A percentile compares a stretch with the other conserved stretches of the same genome.
These are phyloP conservation scores for Plasmodium coatneyi DNA, from an alignment of 169 alveolate genomes.

Conservation along the genomic window DNA sequence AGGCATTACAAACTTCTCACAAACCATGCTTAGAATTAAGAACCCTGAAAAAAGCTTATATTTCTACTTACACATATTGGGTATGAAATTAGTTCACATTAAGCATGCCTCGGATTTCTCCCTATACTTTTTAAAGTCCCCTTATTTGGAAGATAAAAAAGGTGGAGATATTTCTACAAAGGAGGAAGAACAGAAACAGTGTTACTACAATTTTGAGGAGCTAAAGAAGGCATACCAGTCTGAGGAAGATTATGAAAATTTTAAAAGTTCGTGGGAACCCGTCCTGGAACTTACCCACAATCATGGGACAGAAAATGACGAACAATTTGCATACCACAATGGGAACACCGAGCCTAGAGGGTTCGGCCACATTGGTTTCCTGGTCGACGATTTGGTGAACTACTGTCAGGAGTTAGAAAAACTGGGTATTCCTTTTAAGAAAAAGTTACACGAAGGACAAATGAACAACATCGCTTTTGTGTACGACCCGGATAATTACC, in stretches of 20 bases:
- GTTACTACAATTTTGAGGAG: conserved; percentile 15
- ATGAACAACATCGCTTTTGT: conserved; percentile 85
- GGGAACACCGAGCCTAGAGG: conserved; percentile 84
- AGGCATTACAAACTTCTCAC: conserved; percentile 77
- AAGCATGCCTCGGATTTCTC: conserved; percentile 54
- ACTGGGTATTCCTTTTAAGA: conserved; percentile 59
- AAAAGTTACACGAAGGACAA: conserved; percentile 81
- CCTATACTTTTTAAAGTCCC: conserved; percentile 64
- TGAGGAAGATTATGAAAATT: conserved; percentile 71
- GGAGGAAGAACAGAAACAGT: background rate
- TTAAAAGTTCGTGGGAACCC: conserved; percentile 78
- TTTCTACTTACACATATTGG: conserved; percentile 77
- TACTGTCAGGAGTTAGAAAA: conserved; percentile 79
- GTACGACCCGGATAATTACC: conserved; percentile 85
- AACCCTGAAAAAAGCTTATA: conserved; percentile 78
- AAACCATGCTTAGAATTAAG: conserved; percentile 85
- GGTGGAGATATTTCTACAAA: background rate
- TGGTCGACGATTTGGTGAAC: conserved; percentile 79
- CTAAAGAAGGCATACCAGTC: conserved; percentile 51
- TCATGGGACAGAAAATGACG: conserved; percentile 83
- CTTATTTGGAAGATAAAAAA: background rate
- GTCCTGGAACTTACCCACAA: conserved; percentile 83
- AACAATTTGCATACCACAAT: conserved; percentile 77
- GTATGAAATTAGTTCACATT: conserved; percentile 77
- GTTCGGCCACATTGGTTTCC: conserved; percentile 84